Evolutionary conservation across 2,329 filamentous ascomycete species (phyloP), one percentile per base, ranked within the genome.

Genomic region (Bretziella fagacearum): DNA sequence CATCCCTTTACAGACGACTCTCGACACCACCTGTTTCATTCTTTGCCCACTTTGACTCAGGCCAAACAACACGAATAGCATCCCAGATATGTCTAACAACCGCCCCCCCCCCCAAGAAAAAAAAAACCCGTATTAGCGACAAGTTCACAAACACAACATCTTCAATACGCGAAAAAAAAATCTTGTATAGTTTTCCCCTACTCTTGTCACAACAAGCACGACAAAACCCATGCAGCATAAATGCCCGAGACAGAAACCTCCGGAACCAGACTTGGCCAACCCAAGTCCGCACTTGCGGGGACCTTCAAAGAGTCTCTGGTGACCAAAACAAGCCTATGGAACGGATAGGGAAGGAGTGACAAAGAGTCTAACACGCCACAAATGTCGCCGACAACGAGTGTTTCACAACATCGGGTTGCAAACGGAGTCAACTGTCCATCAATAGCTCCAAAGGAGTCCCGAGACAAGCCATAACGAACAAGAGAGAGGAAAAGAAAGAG

Each of bases 41-140:
- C 51, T 79, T 78, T 17, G 84, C 82, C 82, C 86, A 93, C 55
- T 81, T 74, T 33, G 74, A 79, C 56, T 93, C 84, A 1, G 91
- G 91, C 91, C 91, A 98, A 53, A 98, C 81, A 53, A 81, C 70
- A 50, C 81, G 77, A 60, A 98, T 78, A 22, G 86, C 89, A 64
- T 96, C 89, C 84, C 86, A 95, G 52, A 96, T 89, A 61, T 93
- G 82, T 53, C 84, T 85, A 54, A 54, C 50, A 51, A 53, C 27
- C 13, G 18, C n/a, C n/a, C 3, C 30, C 30, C 30, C 30, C 30
- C 2, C 2, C n/a, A 32, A 32, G 15, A 32, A 6, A 13, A 43
- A 43, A 18, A 20, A 4, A 29, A 15, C 26, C 25, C 39, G 27
- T 18, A 37, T 48, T 32, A 42, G 27, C 43, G 44, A 44, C 32